Evolutionary conservation across 768 basidiomycete genomes (phyloP), one percentile per base, ranked within the genome.

Genomic region (Boletellus ananiceps): DNA sequence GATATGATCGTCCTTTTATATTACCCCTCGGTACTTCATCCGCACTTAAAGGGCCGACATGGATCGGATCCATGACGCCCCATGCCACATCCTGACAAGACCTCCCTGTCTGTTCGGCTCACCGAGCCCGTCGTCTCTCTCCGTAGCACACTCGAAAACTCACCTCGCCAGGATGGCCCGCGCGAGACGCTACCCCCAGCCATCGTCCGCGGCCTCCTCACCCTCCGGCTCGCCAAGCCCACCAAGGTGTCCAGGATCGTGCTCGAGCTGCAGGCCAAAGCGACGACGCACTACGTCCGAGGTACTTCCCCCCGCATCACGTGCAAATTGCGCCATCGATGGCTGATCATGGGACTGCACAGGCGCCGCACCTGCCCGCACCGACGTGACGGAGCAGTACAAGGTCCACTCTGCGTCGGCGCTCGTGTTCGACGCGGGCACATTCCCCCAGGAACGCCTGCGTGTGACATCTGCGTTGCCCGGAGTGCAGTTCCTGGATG

Each of bases 181-280:
- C 59, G 65, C 41, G 59, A 68, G 7, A 60, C 65, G 15, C 77
- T 77, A 2, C 80, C 86, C 4, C 80, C 83, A 0, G 78, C 84
- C 15, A 68, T 83, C 60, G 69, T 89, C 12, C 71, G 86, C 41
- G 86, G 86, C 9, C 68, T 88, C 4, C 72, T 88, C 48, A 81
- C 79, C 2, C 70, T 89, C 50, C 74, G 71, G 13, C 68, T 88
- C 35, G 71, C 73, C 27, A 95, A 95, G 64, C 83, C 93, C 0
- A 93, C 83, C 46, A 83, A 83, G 64, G 84, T 99, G 56, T 84
- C 86, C 29, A 87, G 83, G 59, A 93, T 99, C 49, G 84, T 85
- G 47, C 74, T 96, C 34, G 81, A 84, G 63, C 70, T 99, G 18
- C 73, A 82, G 39, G 93, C 88, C 3, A 85, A 74, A 50, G 75